phyloP scores from a whole-genome alignment of 371 early-diverging fungal genomes.

The Funneliformis caledonium region DNA sequence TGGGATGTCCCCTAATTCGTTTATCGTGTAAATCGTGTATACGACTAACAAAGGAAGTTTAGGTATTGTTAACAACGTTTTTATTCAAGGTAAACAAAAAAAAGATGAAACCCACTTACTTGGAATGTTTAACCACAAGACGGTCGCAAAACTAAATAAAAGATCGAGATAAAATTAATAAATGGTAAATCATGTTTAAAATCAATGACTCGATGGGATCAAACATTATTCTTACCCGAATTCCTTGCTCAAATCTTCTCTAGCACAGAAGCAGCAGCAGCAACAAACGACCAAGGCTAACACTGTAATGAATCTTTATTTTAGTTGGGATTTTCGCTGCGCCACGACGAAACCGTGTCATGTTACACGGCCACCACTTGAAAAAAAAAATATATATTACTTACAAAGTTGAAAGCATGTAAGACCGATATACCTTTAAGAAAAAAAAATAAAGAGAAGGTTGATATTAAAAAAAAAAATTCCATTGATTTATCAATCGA shows the following conservation, averaged over 20 bases:
- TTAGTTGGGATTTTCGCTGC: neutral
- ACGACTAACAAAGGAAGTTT: neutral
- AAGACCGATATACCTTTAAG: neutral
- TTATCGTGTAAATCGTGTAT: conserved; percentile 6
- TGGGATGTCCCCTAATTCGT: conserved; percentile 18
- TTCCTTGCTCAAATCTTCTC: neutral
- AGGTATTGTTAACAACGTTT: neutral
- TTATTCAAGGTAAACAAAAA: neutral
- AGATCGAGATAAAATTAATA: neutral
- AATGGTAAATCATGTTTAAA: neutral
- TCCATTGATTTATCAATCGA: too few relatives aligned
- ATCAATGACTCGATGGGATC: neutral
- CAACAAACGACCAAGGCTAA: neutral
- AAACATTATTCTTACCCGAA: neutral
- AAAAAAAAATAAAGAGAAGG: too few relatives aligned
- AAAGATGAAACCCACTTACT: neutral
- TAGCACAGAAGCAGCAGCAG: neutral
- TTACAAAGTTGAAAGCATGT: neutral
- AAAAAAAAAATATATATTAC: neutral
- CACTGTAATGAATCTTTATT: neutral
- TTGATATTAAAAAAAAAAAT: too few relatives aligned
- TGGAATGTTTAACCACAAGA: conserved; percentile 1
- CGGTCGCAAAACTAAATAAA: neutral
- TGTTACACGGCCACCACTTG: too few relatives aligned
- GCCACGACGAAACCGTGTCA: too few relatives aligned